Conservation (phyloP, 108 stramenopile species). For the Parietichytrium sp. region DNA sequence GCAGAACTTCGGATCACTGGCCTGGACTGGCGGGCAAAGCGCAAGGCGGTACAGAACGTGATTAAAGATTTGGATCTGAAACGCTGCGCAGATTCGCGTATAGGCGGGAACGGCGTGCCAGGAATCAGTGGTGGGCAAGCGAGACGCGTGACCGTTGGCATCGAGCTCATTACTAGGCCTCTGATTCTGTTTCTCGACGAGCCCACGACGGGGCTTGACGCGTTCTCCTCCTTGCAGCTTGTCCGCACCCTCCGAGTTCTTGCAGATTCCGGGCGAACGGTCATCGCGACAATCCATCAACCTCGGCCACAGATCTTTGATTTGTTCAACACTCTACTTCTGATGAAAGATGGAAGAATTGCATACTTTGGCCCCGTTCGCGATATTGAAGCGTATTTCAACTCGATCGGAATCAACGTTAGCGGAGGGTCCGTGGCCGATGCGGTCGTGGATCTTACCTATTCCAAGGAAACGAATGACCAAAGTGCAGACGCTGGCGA, state of each 20-base stretch:
- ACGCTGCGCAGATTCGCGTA: background rate
- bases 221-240: conserved; percentile 63
- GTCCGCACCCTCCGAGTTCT: conserved; percentile 39
- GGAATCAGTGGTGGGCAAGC: conserved; percentile 3
- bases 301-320: conserved; percentile 45
- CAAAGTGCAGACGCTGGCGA: background rate
- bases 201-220: conserved; percentile 79
- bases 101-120: conserved; percentile 1
- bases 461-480: background rate
- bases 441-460: conserved; percentile 6
- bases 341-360: conserved; percentile 51
- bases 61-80: conserved; percentile 6
- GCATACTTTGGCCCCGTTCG: conserved; percentile 49
- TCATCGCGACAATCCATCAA: conserved; percentile 60
- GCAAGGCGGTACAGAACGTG: conserved; percentile 42
- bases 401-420: background rate
- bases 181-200: conserved; percentile 77
- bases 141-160: conserved; percentile 66
- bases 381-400: conserved; percentile 38
- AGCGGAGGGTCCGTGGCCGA: background rate
- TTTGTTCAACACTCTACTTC: conserved; percentile 46
- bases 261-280: conserved; percentile 37
- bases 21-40: conserved; percentile 40
- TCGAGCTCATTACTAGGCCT: conserved; percentile 72
- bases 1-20: conserved; percentile 53